A percentile compares a stretch with the other conserved stretches of the same genome.
These are phyloP conservation scores for Claviceps pazoutovae DNA, from an alignment of 2,329 filamentous ascomycete species.

Conservation along the genomic window DNA sequence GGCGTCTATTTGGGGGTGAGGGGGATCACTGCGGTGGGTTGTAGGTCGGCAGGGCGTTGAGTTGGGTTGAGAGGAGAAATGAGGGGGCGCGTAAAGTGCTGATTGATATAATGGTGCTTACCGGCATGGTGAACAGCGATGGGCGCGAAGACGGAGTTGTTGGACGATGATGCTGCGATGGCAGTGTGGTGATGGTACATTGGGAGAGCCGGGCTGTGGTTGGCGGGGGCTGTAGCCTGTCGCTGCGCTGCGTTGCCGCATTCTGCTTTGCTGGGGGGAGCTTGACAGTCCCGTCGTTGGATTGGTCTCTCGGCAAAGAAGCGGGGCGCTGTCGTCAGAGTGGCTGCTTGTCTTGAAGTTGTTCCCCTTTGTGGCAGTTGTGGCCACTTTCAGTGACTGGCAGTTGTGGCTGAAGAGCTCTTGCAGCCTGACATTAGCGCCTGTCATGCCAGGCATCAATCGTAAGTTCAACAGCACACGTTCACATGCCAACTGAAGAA, in stretches of 20 bases:
- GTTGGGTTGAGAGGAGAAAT: too few relatives aligned
- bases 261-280: not conserved
- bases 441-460: too few relatives aligned
- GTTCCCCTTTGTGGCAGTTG: too few relatives aligned
- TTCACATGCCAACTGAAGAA: too few relatives aligned
- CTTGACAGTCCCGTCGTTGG: not conserved
- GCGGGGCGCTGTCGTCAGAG: too few relatives aligned
- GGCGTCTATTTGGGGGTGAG: not conserved
- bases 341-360: too few relatives aligned
- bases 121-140: conserved; percentile 17
- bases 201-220: not conserved
- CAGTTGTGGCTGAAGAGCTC: too few relatives aligned
- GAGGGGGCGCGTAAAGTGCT: not conserved
- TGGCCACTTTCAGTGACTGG: too few relatives aligned
- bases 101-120: not conserved
- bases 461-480: too few relatives aligned
- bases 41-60: not conserved
- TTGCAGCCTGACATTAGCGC: too few relatives aligned
- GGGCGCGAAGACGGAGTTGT: conserved; percentile 5
- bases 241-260: not conserved
- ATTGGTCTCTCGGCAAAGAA: too few relatives aligned
- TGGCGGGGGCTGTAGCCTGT: not conserved
- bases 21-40: not conserved
- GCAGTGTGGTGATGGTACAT: conserved; percentile 1
- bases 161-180: conserved; percentile 11